Evolutionary conservation across 768 basidiomycete species (phyloP).

Genomic region (Rhodocollybia butyracea): DNA sequence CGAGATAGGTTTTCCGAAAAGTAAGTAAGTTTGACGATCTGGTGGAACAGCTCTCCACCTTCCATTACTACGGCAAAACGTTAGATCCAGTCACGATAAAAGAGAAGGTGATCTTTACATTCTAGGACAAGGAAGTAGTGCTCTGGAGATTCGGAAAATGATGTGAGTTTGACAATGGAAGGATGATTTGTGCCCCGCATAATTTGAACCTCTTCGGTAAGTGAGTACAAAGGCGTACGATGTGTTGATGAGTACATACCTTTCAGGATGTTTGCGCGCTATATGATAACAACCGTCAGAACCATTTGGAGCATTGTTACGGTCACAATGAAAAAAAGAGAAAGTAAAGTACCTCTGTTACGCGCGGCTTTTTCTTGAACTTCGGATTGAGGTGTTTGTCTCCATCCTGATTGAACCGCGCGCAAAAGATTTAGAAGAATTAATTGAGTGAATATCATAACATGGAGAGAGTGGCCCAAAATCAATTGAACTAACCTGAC

Average conservation of each 20-base stretch:
- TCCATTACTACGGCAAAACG: constrained; percentile 71
- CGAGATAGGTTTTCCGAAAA: constrained; percentile 97
- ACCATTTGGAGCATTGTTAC: background rate
- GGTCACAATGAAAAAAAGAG: constrained; percentile 20
- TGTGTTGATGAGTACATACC: constrained; percentile 37
- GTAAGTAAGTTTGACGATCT: constrained; percentile 98
- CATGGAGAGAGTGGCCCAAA: constrained; percentile 18
- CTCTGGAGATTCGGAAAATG: constrained; percentile 89
- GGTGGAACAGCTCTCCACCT: constrained; percentile 97
- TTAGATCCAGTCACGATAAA: background rate
- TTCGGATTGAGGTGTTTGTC: constrained; percentile 91
- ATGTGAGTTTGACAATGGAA: constrained; percentile 87
- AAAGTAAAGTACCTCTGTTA: constrained; percentile 83
- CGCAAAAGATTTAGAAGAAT: constrained; percentile 12
- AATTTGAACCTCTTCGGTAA: constrained; percentile 89
- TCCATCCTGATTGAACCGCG: constrained; percentile 56
- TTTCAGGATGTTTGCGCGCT: constrained; percentile 99
- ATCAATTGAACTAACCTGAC: constrained; percentile 68
- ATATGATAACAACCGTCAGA: constrained; percentile 23
- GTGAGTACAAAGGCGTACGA: background rate
- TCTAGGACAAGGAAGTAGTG: constrained; percentile 95
- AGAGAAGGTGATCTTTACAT: constrained; percentile 44
- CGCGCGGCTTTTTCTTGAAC: constrained; percentile 97
- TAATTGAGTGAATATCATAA: constrained; percentile 15
- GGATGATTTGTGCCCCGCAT: constrained; percentile 95